phyloP scores from a whole-genome alignment of 2,329 filamentous ascomycete species.

The Scolecobasidium constrictum region DNA sequence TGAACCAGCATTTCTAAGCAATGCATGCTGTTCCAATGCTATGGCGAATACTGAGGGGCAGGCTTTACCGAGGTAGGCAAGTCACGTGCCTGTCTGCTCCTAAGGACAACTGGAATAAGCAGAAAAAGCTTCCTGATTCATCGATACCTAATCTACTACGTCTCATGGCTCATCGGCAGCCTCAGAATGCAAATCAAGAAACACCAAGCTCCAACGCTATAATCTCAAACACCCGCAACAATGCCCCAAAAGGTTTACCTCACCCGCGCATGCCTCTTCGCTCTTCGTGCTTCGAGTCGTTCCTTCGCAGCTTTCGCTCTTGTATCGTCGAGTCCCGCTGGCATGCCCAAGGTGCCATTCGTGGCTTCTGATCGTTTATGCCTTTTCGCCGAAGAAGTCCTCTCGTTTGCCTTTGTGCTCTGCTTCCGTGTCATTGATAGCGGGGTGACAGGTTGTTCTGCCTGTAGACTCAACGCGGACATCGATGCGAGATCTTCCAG shows the following conservation, averaged over 20 bases:
- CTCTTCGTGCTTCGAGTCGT: constrained; percentile 2
- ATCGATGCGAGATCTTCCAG: constrained; percentile 2
- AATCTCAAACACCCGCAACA: too few species aligned
- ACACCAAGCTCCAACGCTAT: too few species aligned
- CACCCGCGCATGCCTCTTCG: constrained; percentile 4
- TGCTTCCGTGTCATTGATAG: background rate
- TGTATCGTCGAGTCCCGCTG: background rate
- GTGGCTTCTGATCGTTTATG: constrained; percentile 4
- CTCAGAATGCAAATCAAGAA: too few species aligned
- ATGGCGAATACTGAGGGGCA: background rate
- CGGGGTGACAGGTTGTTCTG: constrained; percentile 5
- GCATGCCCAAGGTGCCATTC: background rate
- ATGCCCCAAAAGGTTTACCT: background rate
- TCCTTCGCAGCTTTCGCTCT: constrained; percentile 5
- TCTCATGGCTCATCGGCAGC: too few species aligned
- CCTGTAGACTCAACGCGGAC: constrained; percentile 5
- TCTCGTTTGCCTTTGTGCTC: background rate
- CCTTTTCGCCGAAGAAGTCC: background rate
- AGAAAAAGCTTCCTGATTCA: too few species aligned
- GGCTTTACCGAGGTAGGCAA: background rate
- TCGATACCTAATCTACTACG: too few species aligned
- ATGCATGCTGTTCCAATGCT: too few species aligned
- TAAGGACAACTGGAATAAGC: too few species aligned
- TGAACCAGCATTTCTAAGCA: background rate
- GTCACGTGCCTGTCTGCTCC: too few species aligned